These are phyloP conservation scores for Neurospora sp. DNA, from an alignment of 2,329 filamentous ascomycete species.

Conservation along the genomic window DNA sequence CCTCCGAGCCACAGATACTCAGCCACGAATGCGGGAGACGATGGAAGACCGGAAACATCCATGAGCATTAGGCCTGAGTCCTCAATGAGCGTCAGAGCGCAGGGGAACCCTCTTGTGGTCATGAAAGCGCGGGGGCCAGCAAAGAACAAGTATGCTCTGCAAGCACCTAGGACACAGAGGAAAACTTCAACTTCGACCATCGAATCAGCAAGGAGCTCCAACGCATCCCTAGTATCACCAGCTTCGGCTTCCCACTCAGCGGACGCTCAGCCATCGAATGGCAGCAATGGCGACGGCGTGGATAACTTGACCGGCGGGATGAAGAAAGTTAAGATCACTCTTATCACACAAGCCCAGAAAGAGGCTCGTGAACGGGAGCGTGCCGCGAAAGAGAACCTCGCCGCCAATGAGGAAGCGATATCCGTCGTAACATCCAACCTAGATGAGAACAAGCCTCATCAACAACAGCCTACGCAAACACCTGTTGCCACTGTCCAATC, in stretches of 20 bases:
- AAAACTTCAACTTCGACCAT: conserved; percentile 22
- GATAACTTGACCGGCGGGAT: conserved; percentile 48
- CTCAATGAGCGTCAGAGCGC: conserved; percentile 30
- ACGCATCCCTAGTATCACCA: conserved; percentile 3
- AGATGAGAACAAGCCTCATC: conserved; percentile 3
- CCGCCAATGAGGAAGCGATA: conserved; percentile 4
- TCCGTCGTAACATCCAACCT: conserved; percentile 7
- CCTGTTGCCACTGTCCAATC: not conserved
- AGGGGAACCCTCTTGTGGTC: conserved; percentile 33
- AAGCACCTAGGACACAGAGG: conserved; percentile 26
- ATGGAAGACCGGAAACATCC: conserved; percentile 29
- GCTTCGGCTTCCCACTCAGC: conserved; percentile 6
- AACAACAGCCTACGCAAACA: not conserved
- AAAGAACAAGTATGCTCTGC: conserved; percentile 30
- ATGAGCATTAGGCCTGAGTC: conserved; percentile 32
- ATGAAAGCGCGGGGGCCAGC: conserved; percentile 50
- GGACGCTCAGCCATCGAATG: conserved; percentile 4
- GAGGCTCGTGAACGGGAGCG: conserved; percentile 36
- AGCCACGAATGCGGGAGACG: not conserved
- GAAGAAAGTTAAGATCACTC: conserved; percentile 54
- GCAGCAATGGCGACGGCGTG: conserved; percentile 30
- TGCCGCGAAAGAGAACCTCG: conserved; percentile 12
- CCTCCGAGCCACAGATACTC: conserved; percentile 12
- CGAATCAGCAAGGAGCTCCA: conserved; percentile 5
- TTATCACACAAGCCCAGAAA: conserved; percentile 49